A percentile compares a stretch with the other conserved stretches of the same genome.
These are phyloP conservation scores for Aspergillus fumigatiaffinis DNA, from an alignment of 2,329 filamentous ascomycete genomes.

Conservation along the genomic window DNA sequence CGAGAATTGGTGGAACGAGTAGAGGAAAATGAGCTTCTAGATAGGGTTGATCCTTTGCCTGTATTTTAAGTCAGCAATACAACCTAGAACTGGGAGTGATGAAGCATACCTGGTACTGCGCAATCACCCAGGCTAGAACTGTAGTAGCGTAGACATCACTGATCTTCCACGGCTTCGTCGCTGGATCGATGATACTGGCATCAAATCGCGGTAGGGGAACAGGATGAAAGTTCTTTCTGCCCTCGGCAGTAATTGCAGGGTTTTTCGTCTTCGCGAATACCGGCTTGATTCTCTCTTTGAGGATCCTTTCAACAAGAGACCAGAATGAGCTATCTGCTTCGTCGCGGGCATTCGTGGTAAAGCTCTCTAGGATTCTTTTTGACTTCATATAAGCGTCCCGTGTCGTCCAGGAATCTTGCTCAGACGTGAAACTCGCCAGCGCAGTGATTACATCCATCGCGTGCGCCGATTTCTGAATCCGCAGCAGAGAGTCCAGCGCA, in stretches of 20 bases:
- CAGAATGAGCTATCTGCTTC: slow-evolving; percentile 12
- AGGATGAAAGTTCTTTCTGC: slow-evolving; percentile 43
- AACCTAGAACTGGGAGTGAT: background rate
- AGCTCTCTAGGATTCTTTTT: slow-evolving; percentile 14
- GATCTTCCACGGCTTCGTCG: slow-evolving; percentile 39
- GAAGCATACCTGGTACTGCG: slow-evolving; percentile 32
- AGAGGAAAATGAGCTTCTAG: slow-evolving; percentile 44
- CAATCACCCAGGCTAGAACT: slow-evolving; percentile 33
- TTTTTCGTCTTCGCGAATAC: slow-evolving; percentile 41
- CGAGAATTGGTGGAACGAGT: slow-evolving; percentile 41
- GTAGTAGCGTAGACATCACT: slow-evolving; percentile 33
- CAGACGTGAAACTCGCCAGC: slow-evolving; percentile 30
- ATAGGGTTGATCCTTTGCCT: slow-evolving; percentile 23
- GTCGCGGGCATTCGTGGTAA: slow-evolving; percentile 1
- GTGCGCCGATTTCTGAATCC: slow-evolving; percentile 18
- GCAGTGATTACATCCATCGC: slow-evolving; percentile 25
- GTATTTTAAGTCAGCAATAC: slow-evolving; percentile 5
- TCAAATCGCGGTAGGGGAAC: slow-evolving; percentile 35
- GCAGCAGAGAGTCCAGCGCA: slow-evolving; percentile 14
- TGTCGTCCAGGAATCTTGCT: slow-evolving; percentile 35
- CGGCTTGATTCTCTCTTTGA: slow-evolving; percentile 33
- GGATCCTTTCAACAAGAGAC: slow-evolving; percentile 11
- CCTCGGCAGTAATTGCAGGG: slow-evolving; percentile 39
- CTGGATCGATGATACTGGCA: slow-evolving; percentile 30
- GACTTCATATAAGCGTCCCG: slow-evolving; percentile 16